A percentile compares a stretch with the other conserved stretches of the same genome.
These are phyloP conservation scores for Pythium diclinum DNA, from an alignment of 352 stramenopile species.

Conservation along the genomic window DNA sequence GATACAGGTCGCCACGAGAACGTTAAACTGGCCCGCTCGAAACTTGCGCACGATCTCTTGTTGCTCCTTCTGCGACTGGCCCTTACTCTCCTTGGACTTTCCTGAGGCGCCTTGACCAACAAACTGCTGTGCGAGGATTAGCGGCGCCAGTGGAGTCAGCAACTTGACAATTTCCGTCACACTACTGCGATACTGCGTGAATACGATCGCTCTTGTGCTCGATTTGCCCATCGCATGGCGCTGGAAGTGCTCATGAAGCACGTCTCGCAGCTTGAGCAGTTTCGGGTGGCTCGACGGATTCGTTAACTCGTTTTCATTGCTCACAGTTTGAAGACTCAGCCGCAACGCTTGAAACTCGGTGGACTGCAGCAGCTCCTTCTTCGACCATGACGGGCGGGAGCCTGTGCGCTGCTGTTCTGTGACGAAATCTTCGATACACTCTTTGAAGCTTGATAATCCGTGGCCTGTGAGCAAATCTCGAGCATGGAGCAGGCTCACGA, in stretches of 20 bases:
- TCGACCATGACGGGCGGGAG: constrained; percentile 67
- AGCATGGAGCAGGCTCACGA: constrained; percentile 72
- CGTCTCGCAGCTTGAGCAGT: constrained; percentile 89
- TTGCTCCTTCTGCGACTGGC: constrained; percentile 94
- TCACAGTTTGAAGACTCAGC: constrained; percentile 36
- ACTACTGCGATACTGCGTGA: constrained; percentile 95
- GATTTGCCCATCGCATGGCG: constrained; percentile 58
- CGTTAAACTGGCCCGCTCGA: constrained; percentile 84
- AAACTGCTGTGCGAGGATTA: constrained; percentile 92
- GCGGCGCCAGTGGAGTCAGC: constrained; percentile 52
- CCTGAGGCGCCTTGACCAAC: constrained; percentile 90
- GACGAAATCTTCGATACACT: constrained; percentile 60
- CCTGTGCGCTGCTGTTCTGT: constrained; percentile 42
- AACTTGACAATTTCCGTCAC: constrained; percentile 93
- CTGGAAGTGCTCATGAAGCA: constrained; percentile 85
- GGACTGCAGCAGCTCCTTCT: constrained; percentile 72
- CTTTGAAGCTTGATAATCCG: constrained; percentile 68
- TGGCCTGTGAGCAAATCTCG: constrained; percentile 78
- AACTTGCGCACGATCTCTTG: constrained; percentile 93
- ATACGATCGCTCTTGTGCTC: constrained; percentile 96
- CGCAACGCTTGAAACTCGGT: constrained; percentile 65
- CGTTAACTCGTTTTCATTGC: constrained; percentile 16
- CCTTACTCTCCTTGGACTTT: constrained; percentile 82
- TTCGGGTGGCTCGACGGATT: constrained; percentile 59
- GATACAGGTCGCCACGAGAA: constrained; percentile 94